A percentile compares a stretch with the other conserved stretches of the same genome.
Evolutionary conservation across 768 basidiomycete genomes (phyloP).

Genomic region (Lentinula edodes): DNA sequence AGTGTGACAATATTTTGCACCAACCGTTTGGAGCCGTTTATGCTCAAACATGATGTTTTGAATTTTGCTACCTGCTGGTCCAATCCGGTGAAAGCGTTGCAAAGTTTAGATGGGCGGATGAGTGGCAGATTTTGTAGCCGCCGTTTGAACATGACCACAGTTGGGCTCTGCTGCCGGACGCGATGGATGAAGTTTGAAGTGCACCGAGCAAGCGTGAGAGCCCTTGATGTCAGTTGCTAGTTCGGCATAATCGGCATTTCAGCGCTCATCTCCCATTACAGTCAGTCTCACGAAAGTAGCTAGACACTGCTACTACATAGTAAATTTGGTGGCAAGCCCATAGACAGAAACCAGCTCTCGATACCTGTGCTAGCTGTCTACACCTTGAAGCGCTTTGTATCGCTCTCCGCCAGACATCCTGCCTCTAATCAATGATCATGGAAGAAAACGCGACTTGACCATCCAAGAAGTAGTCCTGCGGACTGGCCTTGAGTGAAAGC

Average conservation of each 20-base stretch:
- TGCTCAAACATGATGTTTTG: neutral
- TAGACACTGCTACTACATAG: neutral
- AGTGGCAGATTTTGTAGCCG: neutral
- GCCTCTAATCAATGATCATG: neutral
- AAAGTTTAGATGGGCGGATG: neutral
- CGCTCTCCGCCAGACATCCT: neutral
- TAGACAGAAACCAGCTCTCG: neutral
- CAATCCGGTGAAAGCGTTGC: neutral
- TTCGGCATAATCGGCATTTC: neutral
- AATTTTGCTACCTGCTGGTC: neutral
- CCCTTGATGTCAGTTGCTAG: neutral
- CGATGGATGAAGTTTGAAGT: neutral
- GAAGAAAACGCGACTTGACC: neutral
- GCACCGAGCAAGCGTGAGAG: neutral
- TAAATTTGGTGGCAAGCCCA: too few relatives aligned
- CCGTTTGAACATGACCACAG: too few relatives aligned
- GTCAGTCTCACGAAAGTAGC: neutral
- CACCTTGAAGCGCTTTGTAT: neutral
- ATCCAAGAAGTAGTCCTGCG: neutral
- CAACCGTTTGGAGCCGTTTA: neutral
- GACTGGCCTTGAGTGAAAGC: neutral
- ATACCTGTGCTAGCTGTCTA: neutral
- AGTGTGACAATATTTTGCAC: neutral
- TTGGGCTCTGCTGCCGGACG: too few relatives aligned
- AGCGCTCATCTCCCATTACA: neutral